These are phyloP conservation scores for Fomitopsis betulina DNA, from an alignment of 1,284 basidiomycete genomes.

Conservation along the genomic window DNA sequence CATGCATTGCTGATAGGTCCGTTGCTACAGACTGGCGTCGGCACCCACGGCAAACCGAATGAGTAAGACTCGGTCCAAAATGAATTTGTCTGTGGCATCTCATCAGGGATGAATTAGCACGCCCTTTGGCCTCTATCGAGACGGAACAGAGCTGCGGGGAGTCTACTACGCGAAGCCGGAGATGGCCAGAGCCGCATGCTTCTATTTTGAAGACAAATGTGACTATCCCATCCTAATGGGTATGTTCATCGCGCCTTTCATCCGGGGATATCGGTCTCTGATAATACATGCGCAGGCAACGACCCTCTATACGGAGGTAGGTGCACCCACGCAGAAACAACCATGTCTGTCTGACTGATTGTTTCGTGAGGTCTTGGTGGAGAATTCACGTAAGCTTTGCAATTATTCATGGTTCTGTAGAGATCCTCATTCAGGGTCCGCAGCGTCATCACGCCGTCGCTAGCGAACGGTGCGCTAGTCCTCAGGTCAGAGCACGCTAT, in stretches of 20 bases:
- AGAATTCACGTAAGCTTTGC: constrained; percentile 64
- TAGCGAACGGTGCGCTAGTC: constrained; percentile 74
- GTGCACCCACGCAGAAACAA: constrained; percentile 10
- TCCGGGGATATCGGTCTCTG: not conserved
- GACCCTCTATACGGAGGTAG: constrained; percentile 79
- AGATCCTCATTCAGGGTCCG: not conserved
- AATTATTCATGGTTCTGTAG: not conserved
- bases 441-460: constrained; percentile 76
- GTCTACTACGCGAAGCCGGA: constrained; percentile 71
- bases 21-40: constrained; percentile 63
- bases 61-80: constrained; percentile 37
- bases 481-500: constrained; percentile 39
- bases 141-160: constrained; percentile 74
- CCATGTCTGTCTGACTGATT: not conserved
- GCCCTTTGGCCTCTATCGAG: constrained; percentile 74
- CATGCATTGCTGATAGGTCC: not conserved
- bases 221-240: constrained; percentile 79
- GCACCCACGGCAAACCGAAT: constrained; percentile 63
- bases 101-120: constrained; percentile 40
- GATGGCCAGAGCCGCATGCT: constrained; percentile 66
- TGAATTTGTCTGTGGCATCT: not conserved
- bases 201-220: constrained; percentile 59
- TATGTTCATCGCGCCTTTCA: constrained; percentile 23
- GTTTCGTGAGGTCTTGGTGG: constrained; percentile 64
- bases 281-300: constrained; percentile 46